A percentile compares a stretch with the other conserved stretches of the same genome.
These are phyloP conservation scores for Macrocystidia cucumis DNA, from an alignment of 1,284 basidiomycete species.

Conservation along the genomic window DNA sequence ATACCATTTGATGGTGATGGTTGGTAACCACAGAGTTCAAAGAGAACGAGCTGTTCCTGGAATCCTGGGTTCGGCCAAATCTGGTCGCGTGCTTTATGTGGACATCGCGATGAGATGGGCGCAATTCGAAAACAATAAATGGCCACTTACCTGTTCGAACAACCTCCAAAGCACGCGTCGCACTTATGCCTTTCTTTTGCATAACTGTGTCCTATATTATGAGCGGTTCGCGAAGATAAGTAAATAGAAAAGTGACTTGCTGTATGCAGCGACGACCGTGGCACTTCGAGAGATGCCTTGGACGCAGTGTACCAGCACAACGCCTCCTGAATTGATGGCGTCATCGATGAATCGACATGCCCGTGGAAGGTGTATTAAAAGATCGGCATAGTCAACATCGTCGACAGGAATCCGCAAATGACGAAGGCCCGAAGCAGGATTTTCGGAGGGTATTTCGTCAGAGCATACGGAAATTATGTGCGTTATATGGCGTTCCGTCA, in stretches of 20 bases:
- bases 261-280: conserved; percentile 76
- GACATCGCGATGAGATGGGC: conserved; percentile 8
- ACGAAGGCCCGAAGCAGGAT: conserved; percentile 60
- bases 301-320: conserved; percentile 79
- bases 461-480: conserved; percentile 71
- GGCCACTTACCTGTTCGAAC: conserved; percentile 49
- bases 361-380: conserved; percentile 70
- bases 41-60: conserved; percentile 70
- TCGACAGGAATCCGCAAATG: conserved; percentile 70
- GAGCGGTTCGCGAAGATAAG: background rate
- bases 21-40: conserved; percentile 64
- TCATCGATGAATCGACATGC: conserved; percentile 77
- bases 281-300: conserved; percentile 80
- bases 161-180: conserved; percentile 52
- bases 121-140: too few species aligned
- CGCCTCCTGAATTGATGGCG: conserved; percentile 59
- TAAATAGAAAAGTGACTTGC: conserved; percentile 30
- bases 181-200: conserved; percentile 50
- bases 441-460: conserved; percentile 67
- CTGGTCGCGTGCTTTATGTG: conserved; percentile 55
- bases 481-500: conserved; percentile 67
- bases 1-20: conserved; percentile 57
- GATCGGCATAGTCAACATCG: conserved; percentile 79
- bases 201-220: conserved; percentile 50
- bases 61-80: conserved; percentile 76